These are phyloP conservation scores for Candida frijolesensis DNA, from an alignment of 1,139 yeast species.

Conservation along the genomic window DNA sequence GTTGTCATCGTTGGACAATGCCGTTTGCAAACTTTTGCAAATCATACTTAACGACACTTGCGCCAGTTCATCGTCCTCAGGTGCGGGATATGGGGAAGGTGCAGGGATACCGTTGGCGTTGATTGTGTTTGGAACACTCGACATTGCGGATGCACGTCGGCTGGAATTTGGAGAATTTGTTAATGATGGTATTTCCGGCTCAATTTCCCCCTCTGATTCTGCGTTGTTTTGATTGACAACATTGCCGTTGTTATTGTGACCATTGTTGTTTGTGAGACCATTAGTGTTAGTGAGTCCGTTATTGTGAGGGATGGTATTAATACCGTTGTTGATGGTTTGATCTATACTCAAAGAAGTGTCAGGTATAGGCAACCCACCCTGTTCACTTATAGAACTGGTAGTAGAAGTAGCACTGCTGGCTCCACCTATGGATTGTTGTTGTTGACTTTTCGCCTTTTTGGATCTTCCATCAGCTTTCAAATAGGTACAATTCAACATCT, in stretches of 20 bases:
- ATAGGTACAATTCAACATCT: constrained; percentile 26
- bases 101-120: background rate
- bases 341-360: background rate
- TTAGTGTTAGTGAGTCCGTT: constrained; percentile 1
- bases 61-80: constrained; percentile 15
- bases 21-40: constrained; percentile 20
- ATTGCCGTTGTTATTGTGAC: constrained; percentile 7
- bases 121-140: background rate
- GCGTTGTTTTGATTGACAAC: background rate
- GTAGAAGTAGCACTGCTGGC: background rate
- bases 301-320: constrained; percentile 13
- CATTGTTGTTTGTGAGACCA: background rate
- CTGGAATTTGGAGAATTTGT: constrained; percentile 8
- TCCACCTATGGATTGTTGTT: constrained; percentile 8
- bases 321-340: background rate
- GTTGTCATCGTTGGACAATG: constrained; percentile 22
- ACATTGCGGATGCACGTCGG: constrained; percentile 1
- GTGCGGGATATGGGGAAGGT: background rate
- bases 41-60: constrained; percentile 23
- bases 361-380: constrained; percentile 2
- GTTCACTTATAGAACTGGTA: background rate
- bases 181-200: constrained; percentile 11
- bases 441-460: constrained; percentile 19
- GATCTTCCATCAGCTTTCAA: constrained; percentile 30
- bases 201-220: constrained; percentile 5